Percentiles rank a stretch among this genome's conserved stretches.
Conservation (phyloP, 2,329 filamentous ascomycete genomes). For the Aureobasidium uvarum region DNA sequence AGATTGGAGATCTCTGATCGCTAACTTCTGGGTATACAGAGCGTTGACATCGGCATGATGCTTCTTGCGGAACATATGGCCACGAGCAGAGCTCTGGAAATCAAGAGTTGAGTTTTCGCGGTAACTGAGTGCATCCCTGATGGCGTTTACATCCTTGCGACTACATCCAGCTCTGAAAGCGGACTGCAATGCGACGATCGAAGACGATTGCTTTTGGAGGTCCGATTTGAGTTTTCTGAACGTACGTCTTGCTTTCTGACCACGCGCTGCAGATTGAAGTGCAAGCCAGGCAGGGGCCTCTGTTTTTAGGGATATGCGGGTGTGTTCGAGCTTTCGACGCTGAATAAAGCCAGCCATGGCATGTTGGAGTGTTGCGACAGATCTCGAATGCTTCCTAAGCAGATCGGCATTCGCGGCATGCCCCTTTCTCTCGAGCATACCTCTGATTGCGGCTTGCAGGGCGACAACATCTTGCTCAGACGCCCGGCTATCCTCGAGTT, state of each 20-base stretch:
- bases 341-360: conserved; percentile 44
- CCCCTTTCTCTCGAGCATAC: conserved; percentile 55
- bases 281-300: conserved; percentile 20
- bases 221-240: conserved; percentile 25
- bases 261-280: conserved; percentile 27
- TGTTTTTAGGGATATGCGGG: conserved; percentile 5
- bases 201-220: conserved; percentile 14
- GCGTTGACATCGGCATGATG: conserved; percentile 49
- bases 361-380: conserved; percentile 42
- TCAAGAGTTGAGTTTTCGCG: conserved; percentile 47
- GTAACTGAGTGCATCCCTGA: conserved; percentile 42
- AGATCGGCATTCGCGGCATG: conserved; percentile 52
- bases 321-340: conserved; percentile 31
- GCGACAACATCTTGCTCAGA: conserved; percentile 59
- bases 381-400: conserved; percentile 46
- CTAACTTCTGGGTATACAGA: conserved; percentile 57
- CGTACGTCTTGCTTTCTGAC: conserved; percentile 11
- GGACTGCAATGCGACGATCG: conserved; percentile 42
- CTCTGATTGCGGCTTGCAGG: conserved; percentile 59
- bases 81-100: conserved; percentile 55
- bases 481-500: conserved; percentile 62
- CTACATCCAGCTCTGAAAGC: conserved; percentile 38
- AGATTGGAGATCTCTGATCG: conserved; percentile 64
- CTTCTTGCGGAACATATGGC: conserved; percentile 46
- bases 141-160: conserved; percentile 29